These are phyloP conservation scores for Aspergillus steynii DNA, from an alignment of 495 filamentous ascomycete species.

Conservation along the genomic window DNA sequence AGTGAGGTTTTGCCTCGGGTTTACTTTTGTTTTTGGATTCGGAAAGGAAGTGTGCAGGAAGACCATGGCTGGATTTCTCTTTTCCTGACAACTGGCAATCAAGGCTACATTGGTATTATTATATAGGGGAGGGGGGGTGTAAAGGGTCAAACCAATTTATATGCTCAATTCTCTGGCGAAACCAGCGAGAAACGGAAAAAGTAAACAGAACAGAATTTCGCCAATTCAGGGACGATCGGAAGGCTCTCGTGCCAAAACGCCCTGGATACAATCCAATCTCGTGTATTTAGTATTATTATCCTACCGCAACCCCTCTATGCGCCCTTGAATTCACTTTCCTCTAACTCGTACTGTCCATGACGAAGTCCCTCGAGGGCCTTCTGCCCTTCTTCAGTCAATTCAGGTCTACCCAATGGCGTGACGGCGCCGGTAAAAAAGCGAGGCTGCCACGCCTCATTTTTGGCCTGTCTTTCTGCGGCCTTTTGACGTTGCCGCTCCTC, in stretches of 20 bases:
- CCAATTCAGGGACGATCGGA: neutral
- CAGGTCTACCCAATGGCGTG: conserved; percentile 73
- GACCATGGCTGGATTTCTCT: neutral
- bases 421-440: conserved; percentile 81
- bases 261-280: neutral
- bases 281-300: conserved; percentile 3
- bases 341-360: conserved; percentile 55
- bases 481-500: conserved; percentile 87
- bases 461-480: conserved; percentile 71
- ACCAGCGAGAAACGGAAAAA: neutral
- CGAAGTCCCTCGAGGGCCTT: conserved; percentile 69
- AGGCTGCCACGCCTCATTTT: conserved; percentile 73
- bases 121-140: neutral
- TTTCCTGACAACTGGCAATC: neutral
- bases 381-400: conserved; percentile 75
- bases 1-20: too few relatives aligned
- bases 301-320: conserved; percentile 32
- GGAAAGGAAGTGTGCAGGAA: neutral
- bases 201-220: neutral
- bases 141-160: neutral
- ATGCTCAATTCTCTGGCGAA: neutral
- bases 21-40: neutral
- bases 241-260: neutral
- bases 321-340: conserved; percentile 46
- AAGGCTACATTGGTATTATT: neutral